These are phyloP conservation scores for Macadamia integrifolia DNA, from an alignment of 164 flowering plant species.

Conservation along the genomic window DNA sequence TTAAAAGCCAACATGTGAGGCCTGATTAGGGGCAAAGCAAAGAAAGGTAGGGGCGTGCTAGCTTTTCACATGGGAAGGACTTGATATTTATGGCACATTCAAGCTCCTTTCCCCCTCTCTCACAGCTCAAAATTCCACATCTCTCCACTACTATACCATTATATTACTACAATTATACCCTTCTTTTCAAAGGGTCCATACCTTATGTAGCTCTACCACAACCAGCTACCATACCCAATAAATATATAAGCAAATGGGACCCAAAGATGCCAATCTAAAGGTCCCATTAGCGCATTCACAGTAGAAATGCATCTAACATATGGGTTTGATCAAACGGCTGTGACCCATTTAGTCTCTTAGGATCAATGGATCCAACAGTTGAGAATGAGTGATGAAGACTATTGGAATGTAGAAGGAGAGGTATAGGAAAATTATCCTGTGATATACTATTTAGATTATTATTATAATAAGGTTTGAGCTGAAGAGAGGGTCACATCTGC, in stretches of 20 bases:
- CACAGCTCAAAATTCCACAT: constrained; percentile 22
- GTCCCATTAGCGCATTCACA: too few species aligned
- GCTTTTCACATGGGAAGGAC: constrained; percentile 39
- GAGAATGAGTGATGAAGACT: not conserved
- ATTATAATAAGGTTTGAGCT: not conserved
- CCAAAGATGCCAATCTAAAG: too few species aligned
- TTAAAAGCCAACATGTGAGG: too few species aligned
- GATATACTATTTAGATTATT: not conserved
- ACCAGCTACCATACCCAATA: not conserved
- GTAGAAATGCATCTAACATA: too few species aligned
- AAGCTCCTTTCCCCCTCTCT: constrained; percentile 8
- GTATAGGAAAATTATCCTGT: not conserved
- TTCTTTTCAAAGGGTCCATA: not conserved
- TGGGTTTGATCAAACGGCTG: too few species aligned
- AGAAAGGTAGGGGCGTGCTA: constrained; percentile 18
- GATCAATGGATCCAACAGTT: too few species aligned
- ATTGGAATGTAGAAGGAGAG: not conserved
- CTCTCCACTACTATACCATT: not conserved
- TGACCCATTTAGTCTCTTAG: too few species aligned
- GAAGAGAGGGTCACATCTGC: constrained; percentile 37
- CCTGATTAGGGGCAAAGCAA: too few species aligned
- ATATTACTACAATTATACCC: not conserved
- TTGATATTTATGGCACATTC: constrained; percentile 11
- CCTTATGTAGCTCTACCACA: not conserved
- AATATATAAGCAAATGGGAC: too few species aligned